A percentile compares a stretch with the other conserved stretches of the same genome.
Evolutionary conservation across 129 eudicot species (phyloP).

Genomic region (Artemisia argyi): DNA sequence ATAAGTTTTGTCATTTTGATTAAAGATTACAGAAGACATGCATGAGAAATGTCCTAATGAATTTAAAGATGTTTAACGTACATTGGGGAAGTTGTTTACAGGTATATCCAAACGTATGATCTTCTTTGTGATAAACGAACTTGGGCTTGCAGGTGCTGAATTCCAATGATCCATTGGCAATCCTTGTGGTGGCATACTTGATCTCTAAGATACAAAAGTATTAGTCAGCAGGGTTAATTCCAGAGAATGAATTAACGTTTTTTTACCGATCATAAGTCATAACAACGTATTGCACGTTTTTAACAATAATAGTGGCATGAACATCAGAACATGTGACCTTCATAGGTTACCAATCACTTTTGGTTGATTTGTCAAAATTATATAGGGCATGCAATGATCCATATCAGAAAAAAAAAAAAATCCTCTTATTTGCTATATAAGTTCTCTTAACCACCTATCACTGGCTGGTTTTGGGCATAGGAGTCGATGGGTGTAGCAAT

Average conservation of each 20-base stretch:
- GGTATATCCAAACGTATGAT: constrained; percentile 82
- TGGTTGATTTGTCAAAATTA: background rate
- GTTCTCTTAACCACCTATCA: background rate
- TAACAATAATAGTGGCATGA: background rate
- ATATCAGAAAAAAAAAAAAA: too few species aligned
- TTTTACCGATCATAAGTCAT: background rate
- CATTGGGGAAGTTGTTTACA: constrained; percentile 82
- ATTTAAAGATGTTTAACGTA: constrained; percentile 31
- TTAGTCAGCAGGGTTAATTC: background rate
- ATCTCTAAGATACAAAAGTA: constrained; percentile 43
- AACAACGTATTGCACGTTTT: background rate
- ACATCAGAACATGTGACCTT: background rate
- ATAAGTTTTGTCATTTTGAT: constrained; percentile 10
- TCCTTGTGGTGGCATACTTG: constrained; percentile 61
- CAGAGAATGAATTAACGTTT: background rate
- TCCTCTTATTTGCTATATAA: too few species aligned
- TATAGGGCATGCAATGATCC: background rate
- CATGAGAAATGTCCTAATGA: background rate
- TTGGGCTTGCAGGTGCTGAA: constrained; percentile 74
- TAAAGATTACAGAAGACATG: constrained; percentile 14
- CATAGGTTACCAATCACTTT: background rate
- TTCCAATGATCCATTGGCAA: constrained; percentile 74
- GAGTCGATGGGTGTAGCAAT: background rate
- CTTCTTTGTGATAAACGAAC: constrained; percentile 66
- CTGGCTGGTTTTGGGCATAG: background rate